Percentiles rank a stretch among this genome's conserved stretches.
Evolutionary conservation across 306 rosid species (phyloP).

Genomic region (Betula pendula): DNA sequence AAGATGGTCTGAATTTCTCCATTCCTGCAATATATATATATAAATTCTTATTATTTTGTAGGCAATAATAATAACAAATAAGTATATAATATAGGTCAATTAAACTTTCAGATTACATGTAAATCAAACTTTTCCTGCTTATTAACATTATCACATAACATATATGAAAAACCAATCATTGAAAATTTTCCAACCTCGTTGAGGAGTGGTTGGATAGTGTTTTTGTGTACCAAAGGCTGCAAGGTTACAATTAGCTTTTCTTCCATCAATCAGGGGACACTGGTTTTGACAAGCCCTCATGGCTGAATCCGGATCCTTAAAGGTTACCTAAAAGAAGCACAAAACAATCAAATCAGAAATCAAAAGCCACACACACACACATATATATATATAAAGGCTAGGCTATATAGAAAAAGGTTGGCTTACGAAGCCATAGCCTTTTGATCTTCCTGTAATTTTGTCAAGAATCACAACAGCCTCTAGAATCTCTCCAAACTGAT

Average conservation of each 20-base stretch:
- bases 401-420: background rate
- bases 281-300: conserved; percentile 65
- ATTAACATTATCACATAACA: conserved; percentile 1
- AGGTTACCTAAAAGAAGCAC: conserved; percentile 55
- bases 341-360: background rate
- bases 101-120: background rate
- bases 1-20: conserved; percentile 38
- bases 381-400: too few species aligned
- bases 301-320: conserved; percentile 69
- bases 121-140: background rate
- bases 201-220: conserved; percentile 28
- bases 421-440: conserved; percentile 66
- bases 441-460: conserved; percentile 51
- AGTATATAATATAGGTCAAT: too few species aligned
- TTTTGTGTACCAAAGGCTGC: conserved; percentile 55
- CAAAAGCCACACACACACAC: background rate
- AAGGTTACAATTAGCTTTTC: conserved; percentile 66
- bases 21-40: conserved; percentile 42
- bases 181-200: conserved; percentile 30
- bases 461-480: conserved; percentile 64
- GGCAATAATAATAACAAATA: background rate
- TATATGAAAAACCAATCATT: too few species aligned
- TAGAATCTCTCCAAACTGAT: conserved; percentile 58
- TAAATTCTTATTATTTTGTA: background rate
- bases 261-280: conserved; percentile 68